Percentiles rank a stretch among this genome's conserved stretches.
phyloP scores from a whole-genome alignment of 2,329 filamentous ascomycete genomes.

The Fusarium chlamydosporum region DNA sequence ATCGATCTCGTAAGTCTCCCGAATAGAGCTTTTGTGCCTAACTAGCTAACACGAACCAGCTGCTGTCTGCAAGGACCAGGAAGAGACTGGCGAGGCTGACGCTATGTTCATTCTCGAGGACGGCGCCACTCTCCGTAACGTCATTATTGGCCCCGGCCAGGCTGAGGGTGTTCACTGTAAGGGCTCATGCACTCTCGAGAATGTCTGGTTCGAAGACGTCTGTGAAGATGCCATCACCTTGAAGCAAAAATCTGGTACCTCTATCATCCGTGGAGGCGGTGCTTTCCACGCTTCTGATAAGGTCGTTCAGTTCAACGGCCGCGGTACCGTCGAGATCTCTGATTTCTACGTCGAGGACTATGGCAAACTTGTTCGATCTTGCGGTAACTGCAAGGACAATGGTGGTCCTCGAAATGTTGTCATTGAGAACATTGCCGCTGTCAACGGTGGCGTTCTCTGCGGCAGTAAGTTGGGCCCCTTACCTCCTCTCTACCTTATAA shows the following conservation, averaged over 20 bases:
- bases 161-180: slow-evolving; percentile 66
- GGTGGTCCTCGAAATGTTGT: slow-evolving; percentile 40
- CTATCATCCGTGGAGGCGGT: slow-evolving; percentile 59
- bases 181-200: slow-evolving; percentile 60
- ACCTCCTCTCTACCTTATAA: too few relatives aligned
- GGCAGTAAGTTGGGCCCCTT: slow-evolving; percentile 29
- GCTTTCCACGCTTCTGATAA: slow-evolving; percentile 60
- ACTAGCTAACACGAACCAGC: slow-evolving; percentile 29
- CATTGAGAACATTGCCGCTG: slow-evolving; percentile 39
- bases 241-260: slow-evolving; percentile 58
- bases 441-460: slow-evolving; percentile 45
- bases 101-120: slow-evolving; percentile 67
- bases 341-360: slow-evolving; percentile 54
- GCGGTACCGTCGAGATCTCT: slow-evolving; percentile 56
- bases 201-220: slow-evolving; percentile 59
- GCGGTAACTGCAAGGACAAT: slow-evolving; percentile 55
- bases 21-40: too few relatives aligned
- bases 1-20: slow-evolving; percentile 41
- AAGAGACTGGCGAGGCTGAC: slow-evolving; percentile 48
- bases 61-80: slow-evolving; percentile 49
- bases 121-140: slow-evolving; percentile 66
- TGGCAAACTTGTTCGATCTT: slow-evolving; percentile 65
- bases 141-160: slow-evolving; percentile 66
- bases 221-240: slow-evolving; percentile 58
- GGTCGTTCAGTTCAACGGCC: slow-evolving; percentile 61